phyloP scores from a whole-genome alignment of 75 land plant species.

The Pinus albicaulis region DNA sequence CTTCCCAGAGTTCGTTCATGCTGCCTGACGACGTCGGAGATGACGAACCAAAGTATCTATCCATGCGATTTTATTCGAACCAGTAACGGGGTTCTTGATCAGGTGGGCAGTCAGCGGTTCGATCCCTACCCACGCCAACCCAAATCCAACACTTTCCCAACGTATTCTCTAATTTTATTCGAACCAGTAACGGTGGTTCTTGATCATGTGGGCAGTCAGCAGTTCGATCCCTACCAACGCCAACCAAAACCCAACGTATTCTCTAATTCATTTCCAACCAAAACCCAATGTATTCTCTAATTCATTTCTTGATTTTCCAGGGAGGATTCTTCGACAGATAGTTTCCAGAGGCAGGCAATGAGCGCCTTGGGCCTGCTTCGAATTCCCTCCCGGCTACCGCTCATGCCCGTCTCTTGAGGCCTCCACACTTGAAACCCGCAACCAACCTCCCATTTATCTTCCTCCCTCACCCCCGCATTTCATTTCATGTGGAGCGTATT shows the following conservation, averaged over 20 bases:
- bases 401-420: background rate
- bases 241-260: slow-evolving; percentile 12
- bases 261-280: no score
- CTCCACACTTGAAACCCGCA: no score
- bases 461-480: background rate
- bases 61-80: slow-evolving; percentile 9
- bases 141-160: no score
- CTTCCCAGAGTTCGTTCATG: background rate
- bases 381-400: background rate
- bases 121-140: slow-evolving; percentile 21
- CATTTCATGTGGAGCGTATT: background rate
- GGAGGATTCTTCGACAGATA: no score
- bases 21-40: background rate
- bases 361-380: background rate
- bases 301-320: no score
- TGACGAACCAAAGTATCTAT: no score
- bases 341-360: slow-evolving; percentile 6
- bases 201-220: no score
- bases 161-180: slow-evolving; percentile 11
- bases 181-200: no score
- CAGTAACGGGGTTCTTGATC: background rate
- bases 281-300: slow-evolving; percentile 15
- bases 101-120: background rate
- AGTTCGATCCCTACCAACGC: no score
- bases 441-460: background rate